Percentiles rank a stretch among this genome's conserved stretches.
Evolutionary conservation across 441 rosid genomes (phyloP).

Genomic region (Hura crepitans): DNA sequence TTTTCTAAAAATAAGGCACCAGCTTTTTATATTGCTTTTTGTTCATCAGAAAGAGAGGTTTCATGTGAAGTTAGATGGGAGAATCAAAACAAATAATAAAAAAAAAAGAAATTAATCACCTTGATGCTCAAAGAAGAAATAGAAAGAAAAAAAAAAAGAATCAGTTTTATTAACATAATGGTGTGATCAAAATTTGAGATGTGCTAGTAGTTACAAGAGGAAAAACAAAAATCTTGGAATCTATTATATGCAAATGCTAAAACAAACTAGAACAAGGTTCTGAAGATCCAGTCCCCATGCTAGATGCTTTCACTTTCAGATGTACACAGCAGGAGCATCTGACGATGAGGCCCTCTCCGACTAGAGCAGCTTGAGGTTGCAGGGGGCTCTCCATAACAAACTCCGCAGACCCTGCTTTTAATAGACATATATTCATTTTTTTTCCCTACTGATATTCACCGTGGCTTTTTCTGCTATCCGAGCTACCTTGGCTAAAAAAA

Average conservation of each 20-base stretch:
- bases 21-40: too few relatives aligned
- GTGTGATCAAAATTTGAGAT: conserved; percentile 11
- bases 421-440: conserved; percentile 11
- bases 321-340: conserved; percentile 1
- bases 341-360: conserved; percentile 3
- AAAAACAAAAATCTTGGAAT: conserved; percentile 26
- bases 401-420: conserved; percentile 10
- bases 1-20: too few relatives aligned
- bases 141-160: too few relatives aligned
- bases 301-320: conserved; percentile 12
- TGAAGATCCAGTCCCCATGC: conserved; percentile 16
- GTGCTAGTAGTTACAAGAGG: conserved; percentile 27
- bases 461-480: conserved; percentile 25
- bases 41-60: not conserved
- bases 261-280: conserved; percentile 25
- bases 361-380: conserved; percentile 13
- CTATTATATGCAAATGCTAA: conserved; percentile 10
- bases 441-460: conserved; percentile 32
- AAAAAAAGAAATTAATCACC: too few relatives aligned
- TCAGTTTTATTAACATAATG: conserved; percentile 18
- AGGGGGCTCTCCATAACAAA: conserved; percentile 13
- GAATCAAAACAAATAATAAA: conserved; percentile 6
- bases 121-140: too few relatives aligned
- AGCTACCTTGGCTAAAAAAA: conserved; percentile 41
- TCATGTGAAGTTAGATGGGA: not conserved